Evolutionary conservation across 768 basidiomycete genomes (phyloP), one percentile per base, ranked within the genome.

Genomic region (Cytidiella melzeri): DNA sequence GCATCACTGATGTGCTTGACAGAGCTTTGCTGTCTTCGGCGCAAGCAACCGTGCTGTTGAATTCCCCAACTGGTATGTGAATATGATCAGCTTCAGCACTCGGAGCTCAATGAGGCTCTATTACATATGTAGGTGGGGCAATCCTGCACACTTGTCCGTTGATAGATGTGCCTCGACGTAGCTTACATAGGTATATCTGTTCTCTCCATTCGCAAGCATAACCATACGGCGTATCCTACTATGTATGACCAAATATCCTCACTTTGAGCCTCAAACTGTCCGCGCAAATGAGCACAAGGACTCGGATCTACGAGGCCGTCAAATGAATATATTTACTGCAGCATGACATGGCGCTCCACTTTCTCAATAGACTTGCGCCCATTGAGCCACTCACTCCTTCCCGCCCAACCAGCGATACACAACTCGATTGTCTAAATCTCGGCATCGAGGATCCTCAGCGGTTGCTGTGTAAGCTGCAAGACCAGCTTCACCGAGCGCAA

Each of bases 61-160:
- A 13, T 76, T 76, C 61, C 75, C 75, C 1, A 63, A 57, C 51
- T 78, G 77, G 77, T 77, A 64, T 58, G 68, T 52, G 25, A n/a
- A n/a, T 24, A 5, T 12, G 21, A 21, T 27, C 28, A 24, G 19
- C 12, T 26, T 42, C 18, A 27, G 19, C 6, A 25, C 13, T 3
- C 42, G 41, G 25, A n/a, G n/a, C n/a, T n/a, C n/a, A 6, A 20
- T 44, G 7, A 34, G n/a, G 30, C 7, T 7, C 7, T 34, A 15
- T 7, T 34, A n/a, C n/a, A n/a, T 34, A 7, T 7, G 3, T 43
- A 64, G 63, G 63, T 62, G 61, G 69, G 70, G 70, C 20, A 72
- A 72, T 53, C 64, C 66, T 19, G 64, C 54, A 7, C 64, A 59
- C 39, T 54, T 67, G 21, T 69, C 68, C 18, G 70, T 64, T 5